Evolutionary conservation across 1,139 yeast genomes (phyloP).

Genomic region (Sugiyamaella paludigena): DNA sequence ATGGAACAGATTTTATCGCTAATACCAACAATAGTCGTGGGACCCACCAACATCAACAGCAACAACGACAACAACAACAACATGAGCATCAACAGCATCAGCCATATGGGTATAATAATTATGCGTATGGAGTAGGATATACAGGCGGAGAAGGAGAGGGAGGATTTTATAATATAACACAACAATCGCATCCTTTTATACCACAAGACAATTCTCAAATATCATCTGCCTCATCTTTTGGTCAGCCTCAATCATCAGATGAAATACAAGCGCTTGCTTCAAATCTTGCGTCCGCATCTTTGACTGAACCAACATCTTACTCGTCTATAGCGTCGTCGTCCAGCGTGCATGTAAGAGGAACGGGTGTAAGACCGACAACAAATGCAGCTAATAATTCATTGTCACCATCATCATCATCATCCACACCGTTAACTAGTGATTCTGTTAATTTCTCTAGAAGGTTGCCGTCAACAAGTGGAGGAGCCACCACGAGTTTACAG

Average conservation of each 20-base stretch:
- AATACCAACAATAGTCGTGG: too few species aligned
- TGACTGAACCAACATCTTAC: too few species aligned
- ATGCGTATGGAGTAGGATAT: slow-evolving; percentile 6
- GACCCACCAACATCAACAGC: neutral
- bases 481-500: neutral
- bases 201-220: neutral
- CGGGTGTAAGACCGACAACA: neutral
- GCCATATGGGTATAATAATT: slow-evolving; percentile 8
- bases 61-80: neutral
- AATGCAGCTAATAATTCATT: neutral
- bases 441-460: neutral
- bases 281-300: too few species aligned
- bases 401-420: neutral
- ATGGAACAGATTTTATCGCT: too few species aligned
- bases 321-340: neutral
- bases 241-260: neutral
- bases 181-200: neutral
- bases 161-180: neutral
- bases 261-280: neutral
- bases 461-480: neutral
- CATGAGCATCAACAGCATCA: slow-evolving; percentile 1
- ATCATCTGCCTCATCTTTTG: neutral
- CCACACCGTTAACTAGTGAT: neutral
- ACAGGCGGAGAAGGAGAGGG: too few species aligned
- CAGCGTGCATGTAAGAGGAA: too few species aligned